A percentile compares a stretch with the other conserved stretches of the same genome.
Evolutionary conservation across 177 flowering plant genomes (phyloP).

Genomic region (Telopea speciosissima): DNA sequence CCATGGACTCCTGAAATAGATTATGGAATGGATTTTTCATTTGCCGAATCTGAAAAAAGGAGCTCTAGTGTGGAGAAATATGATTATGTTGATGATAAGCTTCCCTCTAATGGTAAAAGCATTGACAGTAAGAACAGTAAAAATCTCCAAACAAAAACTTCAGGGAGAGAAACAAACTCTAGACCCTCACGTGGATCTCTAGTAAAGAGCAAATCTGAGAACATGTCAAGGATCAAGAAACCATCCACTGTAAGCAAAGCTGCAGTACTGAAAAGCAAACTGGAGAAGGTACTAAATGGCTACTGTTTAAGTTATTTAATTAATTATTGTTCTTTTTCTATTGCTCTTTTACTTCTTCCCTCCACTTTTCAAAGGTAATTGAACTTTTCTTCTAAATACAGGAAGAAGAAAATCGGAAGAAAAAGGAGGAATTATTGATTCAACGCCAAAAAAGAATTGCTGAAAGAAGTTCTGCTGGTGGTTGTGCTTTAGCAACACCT

Average conservation of each 20-base stretch:
- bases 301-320: not conserved
- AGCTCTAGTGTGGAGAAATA: slow-evolving; percentile 25
- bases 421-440: slow-evolving; percentile 50
- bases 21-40: slow-evolving; percentile 30
- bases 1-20: slow-evolving; percentile 78
- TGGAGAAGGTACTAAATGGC: slow-evolving; percentile 45
- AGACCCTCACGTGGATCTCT: slow-evolving; percentile 39
- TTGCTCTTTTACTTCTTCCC: not conserved
- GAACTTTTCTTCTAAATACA: slow-evolving; percentile 15
- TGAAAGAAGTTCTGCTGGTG: slow-evolving; percentile 60
- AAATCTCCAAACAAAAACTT: slow-evolving; percentile 23
- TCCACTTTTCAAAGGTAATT: not conserved
- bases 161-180: slow-evolving; percentile 38
- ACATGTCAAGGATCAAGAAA: slow-evolving; percentile 34
- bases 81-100: slow-evolving; percentile 22
- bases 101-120: slow-evolving; percentile 20
- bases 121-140: slow-evolving; percentile 19
- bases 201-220: slow-evolving; percentile 43
- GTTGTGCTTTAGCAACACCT: slow-evolving; percentile 23
- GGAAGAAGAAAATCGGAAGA: slow-evolving; percentile 71
- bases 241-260: slow-evolving; percentile 38
- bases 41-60: slow-evolving; percentile 25
- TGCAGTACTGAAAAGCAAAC: slow-evolving; percentile 42
- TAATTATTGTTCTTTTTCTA: not conserved
- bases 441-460: slow-evolving; percentile 77